Base-by-base conservation (phyloP, 75 land plant genomes). In the Ceratopteris richardii region DNA sequence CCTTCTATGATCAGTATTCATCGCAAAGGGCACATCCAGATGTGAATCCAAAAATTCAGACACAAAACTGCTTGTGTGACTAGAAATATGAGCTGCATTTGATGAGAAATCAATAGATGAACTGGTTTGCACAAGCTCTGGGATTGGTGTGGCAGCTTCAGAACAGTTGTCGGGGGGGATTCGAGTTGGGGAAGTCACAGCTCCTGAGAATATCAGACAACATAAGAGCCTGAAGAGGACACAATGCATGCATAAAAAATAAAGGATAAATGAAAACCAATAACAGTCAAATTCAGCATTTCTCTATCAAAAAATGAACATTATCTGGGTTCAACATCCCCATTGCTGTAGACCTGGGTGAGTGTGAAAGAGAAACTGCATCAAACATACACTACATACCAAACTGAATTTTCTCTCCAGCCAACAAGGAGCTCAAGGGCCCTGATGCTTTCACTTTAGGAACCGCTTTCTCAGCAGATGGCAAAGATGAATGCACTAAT, bases 381-480 rank as follows among this genome's bases (percentile, higher is more conserved):
- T n/a, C n/a, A n/a, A n/a, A n/a, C n/a, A n/a, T n/a, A n/a, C n/a
- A n/a, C n/a, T n/a, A 24, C 86, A 48, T 60, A 92, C 97, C 97
- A 72, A 92, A 92, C 41, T 92, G 97, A 54, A 92, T 92, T 64
- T 80, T 92, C 71, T 88, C 90, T 46, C 95, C 95, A 62, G 87
- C 87, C 44, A 92, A 84, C 40, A 82, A 73, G 39, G 95, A 92
- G 29, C 77, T 86, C 31, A 92, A 50, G 46, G 94, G 84, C 56
- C 77, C 86, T 44, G 81, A 29, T 44, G 70, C 59, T 3, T 46
- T 46, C 22, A 46, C 17, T 26, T 83, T 66, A 51, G 80, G 56
- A 63, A 78, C 70, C 29, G 84, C 30, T 66, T 74, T 83, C 26
- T 90, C 91, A 62, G 71, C 73, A 26, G 64, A 24, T 42, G 73